Evolutionary conservation across 805 yeast genomes (phyloP).

Genomic region (Dipodascus albidus): DNA sequence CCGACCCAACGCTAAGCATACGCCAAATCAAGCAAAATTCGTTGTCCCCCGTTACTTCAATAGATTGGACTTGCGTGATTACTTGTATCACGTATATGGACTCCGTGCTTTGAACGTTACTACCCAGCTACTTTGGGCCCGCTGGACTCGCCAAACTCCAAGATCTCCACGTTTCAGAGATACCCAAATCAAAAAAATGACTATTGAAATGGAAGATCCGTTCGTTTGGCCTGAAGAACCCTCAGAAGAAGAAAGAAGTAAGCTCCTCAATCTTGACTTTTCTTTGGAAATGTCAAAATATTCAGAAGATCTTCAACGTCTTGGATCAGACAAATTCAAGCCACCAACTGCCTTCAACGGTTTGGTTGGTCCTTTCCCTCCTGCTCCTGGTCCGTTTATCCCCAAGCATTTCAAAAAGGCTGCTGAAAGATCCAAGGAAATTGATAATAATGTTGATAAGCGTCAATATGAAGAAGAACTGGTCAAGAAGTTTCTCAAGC

Average conservation of each 20-base stretch:
- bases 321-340: constrained; percentile 58
- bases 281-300: constrained; percentile 39
- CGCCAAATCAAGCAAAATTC: constrained; percentile 95
- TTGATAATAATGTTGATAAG: constrained; percentile 21
- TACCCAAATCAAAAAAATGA: constrained; percentile 88
- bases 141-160: constrained; percentile 47
- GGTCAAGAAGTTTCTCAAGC: constrained; percentile 31
- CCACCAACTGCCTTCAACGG: constrained; percentile 73
- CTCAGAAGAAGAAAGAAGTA: constrained; percentile 26
- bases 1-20: constrained; percentile 90
- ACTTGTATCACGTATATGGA: constrained; percentile 81
- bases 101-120: constrained; percentile 82
- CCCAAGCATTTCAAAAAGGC: constrained; percentile 37
- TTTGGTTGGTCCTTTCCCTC: constrained; percentile 44
- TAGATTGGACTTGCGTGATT: constrained; percentile 89
- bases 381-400: constrained; percentile 55
- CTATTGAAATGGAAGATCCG: constrained; percentile 91
- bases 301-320: constrained; percentile 37
- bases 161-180: constrained; percentile 59
- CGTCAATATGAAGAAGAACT: constrained; percentile 25
- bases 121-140: constrained; percentile 70
- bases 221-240: constrained; percentile 80
- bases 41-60: constrained; percentile 90
- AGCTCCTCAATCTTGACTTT: constrained; percentile 23
- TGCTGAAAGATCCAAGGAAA: constrained; percentile 34